Conservation (phyloP, 2,329 filamentous ascomycete genomes). For the Pyrenochaeta sp. region DNA sequence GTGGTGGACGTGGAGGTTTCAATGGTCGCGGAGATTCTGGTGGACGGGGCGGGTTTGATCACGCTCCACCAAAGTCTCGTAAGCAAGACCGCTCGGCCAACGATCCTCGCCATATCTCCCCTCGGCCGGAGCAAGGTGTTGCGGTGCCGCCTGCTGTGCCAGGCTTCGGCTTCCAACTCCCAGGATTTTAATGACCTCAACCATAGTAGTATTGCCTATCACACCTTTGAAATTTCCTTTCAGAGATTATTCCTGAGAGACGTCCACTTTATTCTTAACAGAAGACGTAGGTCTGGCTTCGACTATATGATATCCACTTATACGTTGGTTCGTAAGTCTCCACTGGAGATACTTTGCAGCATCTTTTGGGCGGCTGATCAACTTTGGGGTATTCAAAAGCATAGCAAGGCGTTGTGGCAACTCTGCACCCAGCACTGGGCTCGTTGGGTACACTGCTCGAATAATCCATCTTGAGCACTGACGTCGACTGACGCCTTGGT, state of each 20-base stretch:
- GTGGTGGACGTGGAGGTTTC: slow-evolving; percentile 24
- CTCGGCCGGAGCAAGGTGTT: slow-evolving; percentile 51
- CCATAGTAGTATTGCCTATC: not conserved
- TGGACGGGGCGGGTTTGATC: slow-evolving; percentile 29
- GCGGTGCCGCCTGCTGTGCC: slow-evolving; percentile 64
- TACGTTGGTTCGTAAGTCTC: not conserved
- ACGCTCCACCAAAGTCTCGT: slow-evolving; percentile 33
- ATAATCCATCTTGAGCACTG: not conserved
- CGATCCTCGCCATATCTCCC: slow-evolving; percentile 46
- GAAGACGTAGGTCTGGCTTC: not conserved
- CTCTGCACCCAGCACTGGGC: not conserved
- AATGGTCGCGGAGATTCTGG: slow-evolving; percentile 18
- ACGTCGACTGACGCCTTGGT: not conserved
- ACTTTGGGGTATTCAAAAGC: slow-evolving; percentile 13
- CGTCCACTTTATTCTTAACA: not conserved
- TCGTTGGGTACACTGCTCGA: too few species aligned
- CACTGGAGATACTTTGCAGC: not conserved
- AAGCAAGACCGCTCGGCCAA: slow-evolving; percentile 36
- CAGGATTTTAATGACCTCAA: slow-evolving; percentile 31
- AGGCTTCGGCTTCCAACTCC: slow-evolving; percentile 62
- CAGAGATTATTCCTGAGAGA: not conserved
- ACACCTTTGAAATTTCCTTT: not conserved
- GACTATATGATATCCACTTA: not conserved
- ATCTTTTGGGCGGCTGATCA: not conserved
- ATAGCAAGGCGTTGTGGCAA: slow-evolving; percentile 31